Evolutionary conservation across 1,284 basidiomycete species (phyloP).

Genomic region (Porogramme epimiltina): DNA sequence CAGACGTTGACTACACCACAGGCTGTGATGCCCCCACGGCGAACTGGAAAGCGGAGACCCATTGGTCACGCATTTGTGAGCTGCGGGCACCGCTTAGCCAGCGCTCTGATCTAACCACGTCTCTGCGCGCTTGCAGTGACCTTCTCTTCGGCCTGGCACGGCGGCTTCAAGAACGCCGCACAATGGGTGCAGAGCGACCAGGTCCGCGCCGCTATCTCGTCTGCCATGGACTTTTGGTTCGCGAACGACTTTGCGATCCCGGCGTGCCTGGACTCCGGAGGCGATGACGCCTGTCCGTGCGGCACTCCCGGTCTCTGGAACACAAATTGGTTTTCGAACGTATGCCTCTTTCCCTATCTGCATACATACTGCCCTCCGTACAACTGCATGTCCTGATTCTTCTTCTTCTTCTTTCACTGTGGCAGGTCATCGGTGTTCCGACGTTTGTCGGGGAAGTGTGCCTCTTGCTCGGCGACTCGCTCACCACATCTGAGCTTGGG

Average conservation of each 20-base stretch:
- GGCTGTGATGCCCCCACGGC: constrained; percentile 60
- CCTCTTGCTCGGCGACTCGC: constrained; percentile 49
- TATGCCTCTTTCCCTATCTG: too few species aligned
- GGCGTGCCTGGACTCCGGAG: constrained; percentile 57
- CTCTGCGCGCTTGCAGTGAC: constrained; percentile 32
- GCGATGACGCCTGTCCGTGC: constrained; percentile 52
- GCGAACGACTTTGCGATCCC: constrained; percentile 53
- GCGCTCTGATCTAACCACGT: not conserved
- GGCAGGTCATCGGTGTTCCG: constrained; percentile 63
- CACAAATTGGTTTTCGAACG: constrained; percentile 67
- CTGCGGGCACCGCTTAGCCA: constrained; percentile 6
- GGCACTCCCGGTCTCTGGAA: constrained; percentile 64
- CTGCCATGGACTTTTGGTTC: constrained; percentile 70
- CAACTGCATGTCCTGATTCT: too few species aligned
- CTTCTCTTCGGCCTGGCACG: constrained; percentile 59
- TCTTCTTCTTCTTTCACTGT: not conserved
- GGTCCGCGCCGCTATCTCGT: constrained; percentile 44
- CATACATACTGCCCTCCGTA: too few species aligned
- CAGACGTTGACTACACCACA: constrained; percentile 54
- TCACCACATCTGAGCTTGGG: constrained; percentile 43
- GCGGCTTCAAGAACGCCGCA: constrained; percentile 41
- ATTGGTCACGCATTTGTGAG: constrained; percentile 60
- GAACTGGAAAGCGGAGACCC: constrained; percentile 65
- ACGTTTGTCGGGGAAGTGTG: constrained; percentile 57
- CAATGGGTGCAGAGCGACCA: constrained; percentile 42